Evolutionary conservation across 1,284 basidiomycete species (phyloP).

Genomic region (Schizopora paradoxa): DNA sequence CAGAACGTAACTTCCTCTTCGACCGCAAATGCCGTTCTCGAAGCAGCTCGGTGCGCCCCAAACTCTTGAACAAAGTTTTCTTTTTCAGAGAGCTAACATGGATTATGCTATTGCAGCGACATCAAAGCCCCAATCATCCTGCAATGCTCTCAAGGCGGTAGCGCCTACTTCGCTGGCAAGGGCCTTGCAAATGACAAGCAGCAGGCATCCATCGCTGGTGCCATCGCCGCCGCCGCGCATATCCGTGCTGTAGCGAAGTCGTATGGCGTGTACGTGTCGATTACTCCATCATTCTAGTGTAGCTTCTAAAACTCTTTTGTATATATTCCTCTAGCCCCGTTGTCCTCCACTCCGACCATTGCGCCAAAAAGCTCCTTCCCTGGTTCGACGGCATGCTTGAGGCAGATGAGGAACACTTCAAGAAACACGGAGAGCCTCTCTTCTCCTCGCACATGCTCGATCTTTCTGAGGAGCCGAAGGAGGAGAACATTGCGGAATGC

Average conservation of each 20-base stretch:
- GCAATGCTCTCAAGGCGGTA: slow-evolving; percentile 96
- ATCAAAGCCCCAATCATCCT: slow-evolving; percentile 98
- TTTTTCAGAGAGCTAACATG: slow-evolving; percentile 2
- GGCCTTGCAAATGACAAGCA: slow-evolving; percentile 94
- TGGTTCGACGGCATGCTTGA: slow-evolving; percentile 99
- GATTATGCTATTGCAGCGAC: slow-evolving; percentile 41
- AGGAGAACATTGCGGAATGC: slow-evolving; percentile 94
- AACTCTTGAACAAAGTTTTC: neutral
- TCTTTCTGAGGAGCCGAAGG: slow-evolving; percentile 96
- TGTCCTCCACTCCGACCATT: slow-evolving; percentile 98
- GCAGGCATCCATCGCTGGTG: slow-evolving; percentile 92
- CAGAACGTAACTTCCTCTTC: slow-evolving; percentile 88
- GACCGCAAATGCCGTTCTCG: slow-evolving; percentile 80
- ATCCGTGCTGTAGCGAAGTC: slow-evolving; percentile 84
- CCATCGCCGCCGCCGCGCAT: slow-evolving; percentile 90
- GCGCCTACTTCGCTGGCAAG: slow-evolving; percentile 96
- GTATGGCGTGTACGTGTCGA: slow-evolving; percentile 77
- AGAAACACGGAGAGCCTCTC: slow-evolving; percentile 83
- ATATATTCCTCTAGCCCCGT: slow-evolving; percentile 63
- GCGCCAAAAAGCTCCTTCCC: slow-evolving; percentile 95
- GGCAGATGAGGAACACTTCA: slow-evolving; percentile 93
- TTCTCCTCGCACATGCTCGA: slow-evolving; percentile 99
- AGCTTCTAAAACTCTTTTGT: slow-evolving; percentile 2
- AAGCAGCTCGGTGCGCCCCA: slow-evolving; percentile 69
- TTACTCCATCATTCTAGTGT: slow-evolving; percentile 5